Evolutionary conservation across 1,284 basidiomycete genomes (phyloP), one percentile per base, ranked within the genome.

Genomic region (Irpex rosettiformis): DNA sequence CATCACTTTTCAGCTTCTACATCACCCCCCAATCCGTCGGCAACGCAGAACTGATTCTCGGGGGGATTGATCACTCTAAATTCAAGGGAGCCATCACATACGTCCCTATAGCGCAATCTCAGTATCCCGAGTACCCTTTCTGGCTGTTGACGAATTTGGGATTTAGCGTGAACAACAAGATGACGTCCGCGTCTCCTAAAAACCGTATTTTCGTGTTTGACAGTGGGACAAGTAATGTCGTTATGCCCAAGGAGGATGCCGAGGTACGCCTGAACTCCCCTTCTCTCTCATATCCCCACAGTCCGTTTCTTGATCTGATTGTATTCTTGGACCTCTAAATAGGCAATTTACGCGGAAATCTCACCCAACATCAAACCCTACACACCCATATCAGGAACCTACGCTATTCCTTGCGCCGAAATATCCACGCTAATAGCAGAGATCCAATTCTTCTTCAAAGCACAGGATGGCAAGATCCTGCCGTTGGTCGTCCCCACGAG

Each of bases 291-390:
- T 37, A 3, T 16, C 30, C 30, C 30, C 8, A 10, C 8, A 13
- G 13, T 33, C 30, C 30, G 30, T 33, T 13, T 13, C 6, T 13
- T 33, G 6, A 33, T 33, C 30, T 33, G 13, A 33, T 13, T 6
- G 33, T 16, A 22, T 24, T 28, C n/a, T n/a, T n/a, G n/a, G 8
- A 40, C 24, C 21, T 29, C 24, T n/a, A 30, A 24, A 7, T 66
- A 82, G 77, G 81, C 79, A 6, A 79, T 84, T 55, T 82, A 84
- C 65, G 77, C 80, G 10, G 70, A 81, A 58, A 83, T 84, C 58
- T 83, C 81, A 16, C 73, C 80, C 42, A 70, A 81, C 63, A 83
- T 85, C 66, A 70, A 78, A 60, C 76, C 81, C 16, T 77, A 78
- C 66, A 60, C 70, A 24, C 74, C 72, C 5, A 78, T 81, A 64